Percentiles rank a stretch among this genome's conserved stretches.
phyloP scores from a whole-genome alignment of 179 eudicot genomes.

The Drosera spatulata region DNA sequence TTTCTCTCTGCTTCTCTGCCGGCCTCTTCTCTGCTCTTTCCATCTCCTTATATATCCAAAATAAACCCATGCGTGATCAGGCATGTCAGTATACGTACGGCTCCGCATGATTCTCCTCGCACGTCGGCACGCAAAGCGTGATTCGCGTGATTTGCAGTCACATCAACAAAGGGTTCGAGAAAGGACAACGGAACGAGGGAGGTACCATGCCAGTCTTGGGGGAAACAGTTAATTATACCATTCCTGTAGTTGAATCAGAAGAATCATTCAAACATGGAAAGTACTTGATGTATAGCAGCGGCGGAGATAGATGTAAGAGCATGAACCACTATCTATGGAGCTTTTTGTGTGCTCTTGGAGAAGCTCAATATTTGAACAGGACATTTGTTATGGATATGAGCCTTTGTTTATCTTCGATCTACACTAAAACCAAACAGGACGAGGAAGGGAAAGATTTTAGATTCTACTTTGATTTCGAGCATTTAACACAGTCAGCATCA shows the following conservation, averaged over 20 bases:
- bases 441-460: conserved; percentile 23
- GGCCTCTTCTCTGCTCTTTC: too few relatives aligned
- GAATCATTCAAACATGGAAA: conserved; percentile 1
- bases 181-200: conserved; percentile 24
- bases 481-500: conserved; percentile 73
- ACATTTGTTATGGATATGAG: conserved; percentile 87
- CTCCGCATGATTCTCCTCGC: too few relatives aligned
- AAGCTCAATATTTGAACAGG: conserved; percentile 90
- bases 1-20: too few relatives aligned
- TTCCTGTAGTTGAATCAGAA: conserved; percentile 78
- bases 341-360: conserved; percentile 21
- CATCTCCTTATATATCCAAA: too few relatives aligned
- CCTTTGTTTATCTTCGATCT: conserved; percentile 71
- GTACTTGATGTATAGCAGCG: conserved; percentile 66
- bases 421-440: conserved; percentile 45
- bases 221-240: conserved; percentile 63
- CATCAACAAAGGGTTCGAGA: conserved; percentile 63
- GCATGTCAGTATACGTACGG: too few relatives aligned
- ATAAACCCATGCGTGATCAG: too few relatives aligned
- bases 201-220: conserved; percentile 58
- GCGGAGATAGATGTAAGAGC: conserved; percentile 93
- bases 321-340: conserved; percentile 71
- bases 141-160: too few relatives aligned
- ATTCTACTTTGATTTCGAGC: conserved; percentile 89
- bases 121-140: too few relatives aligned